Percentiles rank a stretch among this genome's conserved stretches.
Conservation (phyloP, 2,329 filamentous ascomycete species). For the Phyllosticta paracitricarpa region DNA sequence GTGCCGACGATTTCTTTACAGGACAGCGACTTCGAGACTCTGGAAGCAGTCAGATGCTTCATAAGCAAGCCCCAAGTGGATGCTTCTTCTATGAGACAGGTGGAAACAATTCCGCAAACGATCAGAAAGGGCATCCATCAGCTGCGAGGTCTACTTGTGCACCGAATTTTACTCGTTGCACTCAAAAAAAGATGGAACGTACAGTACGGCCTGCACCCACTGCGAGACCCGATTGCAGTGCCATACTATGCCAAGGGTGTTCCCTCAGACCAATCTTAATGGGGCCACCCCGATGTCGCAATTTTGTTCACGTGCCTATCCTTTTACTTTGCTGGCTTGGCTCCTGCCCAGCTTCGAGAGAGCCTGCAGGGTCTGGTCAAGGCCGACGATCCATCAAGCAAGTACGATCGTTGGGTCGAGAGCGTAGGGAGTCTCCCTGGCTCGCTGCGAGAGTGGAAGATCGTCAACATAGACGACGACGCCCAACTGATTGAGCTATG, state of each 20-base stretch:
- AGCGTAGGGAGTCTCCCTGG: conserved; percentile 34
- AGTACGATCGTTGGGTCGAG: conserved; percentile 49
- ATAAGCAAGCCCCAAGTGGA: conserved; percentile 21
- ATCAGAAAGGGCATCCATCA: conserved; percentile 43
- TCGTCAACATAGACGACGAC: conserved; percentile 50
- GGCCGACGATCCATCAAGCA: conserved; percentile 45
- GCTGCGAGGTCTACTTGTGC: conserved; percentile 52
- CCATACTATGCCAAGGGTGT: conserved; percentile 41
- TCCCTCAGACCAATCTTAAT: conserved; percentile 51
- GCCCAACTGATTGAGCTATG: conserved; percentile 43
- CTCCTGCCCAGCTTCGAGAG: conserved; percentile 38
- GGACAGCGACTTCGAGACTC: conserved; percentile 17
- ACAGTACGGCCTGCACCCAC: conserved; percentile 40
- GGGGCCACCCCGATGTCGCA: conserved; percentile 54
- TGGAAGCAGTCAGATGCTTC: conserved; percentile 22
- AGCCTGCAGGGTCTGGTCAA: conserved; percentile 43
- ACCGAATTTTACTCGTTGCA: conserved; percentile 49
- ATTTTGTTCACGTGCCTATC: conserved; percentile 37
- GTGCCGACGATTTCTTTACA: conserved; percentile 18
- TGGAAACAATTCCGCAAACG: conserved; percentile 21
- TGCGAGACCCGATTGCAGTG: conserved; percentile 52
- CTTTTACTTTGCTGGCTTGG: conserved; percentile 54
- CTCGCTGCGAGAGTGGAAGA: conserved; percentile 41
- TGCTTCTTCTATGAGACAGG: conserved; percentile 11
- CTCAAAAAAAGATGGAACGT: conserved; percentile 59